Percentiles rank a stretch among this genome's conserved stretches.
Evolutionary conservation across 148 eudicot genomes (phyloP).

Genomic region (Vaccinium vitisidaea): DNA sequence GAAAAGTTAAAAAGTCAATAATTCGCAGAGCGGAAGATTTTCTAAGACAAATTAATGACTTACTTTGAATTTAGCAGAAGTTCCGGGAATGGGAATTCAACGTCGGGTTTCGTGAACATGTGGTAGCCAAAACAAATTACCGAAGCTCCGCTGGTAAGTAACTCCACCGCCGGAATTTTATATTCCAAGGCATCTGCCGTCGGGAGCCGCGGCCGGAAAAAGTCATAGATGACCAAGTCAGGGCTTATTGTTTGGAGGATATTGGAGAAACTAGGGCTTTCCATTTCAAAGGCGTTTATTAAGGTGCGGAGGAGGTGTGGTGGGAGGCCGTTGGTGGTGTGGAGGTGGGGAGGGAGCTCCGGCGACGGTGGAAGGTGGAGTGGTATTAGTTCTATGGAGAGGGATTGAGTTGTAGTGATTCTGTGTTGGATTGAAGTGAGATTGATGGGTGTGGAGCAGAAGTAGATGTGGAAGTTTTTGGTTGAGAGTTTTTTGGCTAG

Average conservation of each 20-base stretch:
- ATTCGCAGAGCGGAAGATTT: no score
- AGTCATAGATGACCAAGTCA: constrained; percentile 28
- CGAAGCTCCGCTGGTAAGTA: constrained; percentile 18
- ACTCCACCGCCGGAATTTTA: constrained; percentile 20
- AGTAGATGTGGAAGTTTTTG: constrained; percentile 6
- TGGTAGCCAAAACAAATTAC: constrained; percentile 1
- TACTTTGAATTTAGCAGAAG: neutral
- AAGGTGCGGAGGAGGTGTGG: constrained; percentile 24
- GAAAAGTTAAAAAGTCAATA: no score
- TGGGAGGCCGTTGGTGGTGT: constrained; percentile 39
- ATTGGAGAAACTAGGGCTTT: constrained; percentile 5
- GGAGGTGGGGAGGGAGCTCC: constrained; percentile 22
- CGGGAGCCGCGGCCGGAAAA: constrained; percentile 25
- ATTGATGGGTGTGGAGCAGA: constrained; percentile 11
- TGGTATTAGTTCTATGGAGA: neutral
- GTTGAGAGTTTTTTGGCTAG: constrained; percentile 10
- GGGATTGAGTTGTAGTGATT: neutral
- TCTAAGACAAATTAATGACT: neutral
- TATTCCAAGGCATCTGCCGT: neutral
- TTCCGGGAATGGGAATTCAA: constrained; percentile 18
- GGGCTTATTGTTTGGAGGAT: constrained; percentile 6
- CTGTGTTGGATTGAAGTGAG: neutral
- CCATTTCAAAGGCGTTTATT: constrained; percentile 16
- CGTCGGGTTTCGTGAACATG: neutral
- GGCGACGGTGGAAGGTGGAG: neutral